Evolutionary conservation across 768 basidiomycete species (phyloP).

Genomic region (Boletus vermiculosoides): DNA sequence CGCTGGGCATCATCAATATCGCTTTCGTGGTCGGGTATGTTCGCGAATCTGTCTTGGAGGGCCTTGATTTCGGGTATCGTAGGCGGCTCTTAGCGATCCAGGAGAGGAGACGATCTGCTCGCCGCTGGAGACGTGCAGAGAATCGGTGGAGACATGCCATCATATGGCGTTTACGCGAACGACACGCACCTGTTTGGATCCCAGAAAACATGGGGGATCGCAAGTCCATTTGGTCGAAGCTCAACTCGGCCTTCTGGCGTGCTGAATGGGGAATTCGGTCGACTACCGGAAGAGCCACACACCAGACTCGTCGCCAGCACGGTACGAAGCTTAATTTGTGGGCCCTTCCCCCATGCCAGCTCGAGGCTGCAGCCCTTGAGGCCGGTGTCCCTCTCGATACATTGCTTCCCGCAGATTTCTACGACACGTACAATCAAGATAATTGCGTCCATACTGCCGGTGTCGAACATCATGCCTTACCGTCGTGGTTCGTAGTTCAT

Average conservation of each 20-base stretch:
- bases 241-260: constrained; percentile 9
- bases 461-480: neutral
- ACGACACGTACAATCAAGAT: constrained; percentile 16
- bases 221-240: constrained; percentile 9
- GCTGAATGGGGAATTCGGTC: constrained; percentile 9
- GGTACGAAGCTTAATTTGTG: constrained; percentile 64
- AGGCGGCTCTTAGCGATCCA: constrained; percentile 50
- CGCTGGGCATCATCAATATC: constrained; percentile 61
- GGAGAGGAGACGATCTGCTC: constrained; percentile 42
- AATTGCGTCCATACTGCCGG: neutral
- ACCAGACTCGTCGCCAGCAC: constrained; percentile 25
- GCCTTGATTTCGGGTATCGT: constrained; percentile 63
- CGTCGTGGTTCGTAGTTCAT: constrained; percentile 21
- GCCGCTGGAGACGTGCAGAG: constrained; percentile 45
- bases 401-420: constrained; percentile 44
- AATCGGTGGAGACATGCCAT: constrained; percentile 60
- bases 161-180: constrained; percentile 58
- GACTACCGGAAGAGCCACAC: constrained; percentile 1
- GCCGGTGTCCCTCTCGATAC: constrained; percentile 59
- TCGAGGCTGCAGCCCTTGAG: constrained; percentile 64
- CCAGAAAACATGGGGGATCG: constrained; percentile 28
- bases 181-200: constrained; percentile 54
- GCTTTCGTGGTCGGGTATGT: constrained; percentile 62
- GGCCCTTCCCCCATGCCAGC: constrained; percentile 52
- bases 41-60: constrained; percentile 72